Evolutionary conservation across 148 eudicot genomes (phyloP).

Genomic region (Drosera capensis): DNA sequence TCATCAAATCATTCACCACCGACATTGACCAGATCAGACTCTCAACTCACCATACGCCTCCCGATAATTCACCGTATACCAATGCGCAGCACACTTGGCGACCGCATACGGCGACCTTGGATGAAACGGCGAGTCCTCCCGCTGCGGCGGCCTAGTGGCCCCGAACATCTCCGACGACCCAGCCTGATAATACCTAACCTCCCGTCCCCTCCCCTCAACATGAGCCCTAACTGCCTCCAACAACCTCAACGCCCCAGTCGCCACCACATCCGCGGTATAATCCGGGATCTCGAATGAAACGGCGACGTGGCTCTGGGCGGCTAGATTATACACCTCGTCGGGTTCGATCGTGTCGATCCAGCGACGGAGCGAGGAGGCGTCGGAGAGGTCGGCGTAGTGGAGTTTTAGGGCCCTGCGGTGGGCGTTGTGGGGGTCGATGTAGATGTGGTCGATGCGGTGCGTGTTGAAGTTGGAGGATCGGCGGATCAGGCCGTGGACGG

Average conservation of each 20-base stretch:
- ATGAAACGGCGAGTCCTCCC: constrained; percentile 70
- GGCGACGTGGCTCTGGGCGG: constrained; percentile 93
- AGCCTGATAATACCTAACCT: constrained; percentile 67
- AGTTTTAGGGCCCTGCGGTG: constrained; percentile 74
- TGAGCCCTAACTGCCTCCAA: constrained; percentile 86
- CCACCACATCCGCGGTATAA: constrained; percentile 90
- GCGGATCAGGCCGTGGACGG: constrained; percentile 80
- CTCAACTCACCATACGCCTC: constrained; percentile 59
- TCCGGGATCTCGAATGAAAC: constrained; percentile 96
- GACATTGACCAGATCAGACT: too few species aligned
- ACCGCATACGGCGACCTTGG: constrained; percentile 90
- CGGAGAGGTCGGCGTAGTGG: constrained; percentile 91
- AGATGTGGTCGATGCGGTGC: constrained; percentile 88
- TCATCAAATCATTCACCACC: too few species aligned
- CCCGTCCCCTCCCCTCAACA: constrained; percentile 47
- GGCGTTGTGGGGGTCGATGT: constrained; percentile 87
- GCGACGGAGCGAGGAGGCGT: constrained; percentile 80
- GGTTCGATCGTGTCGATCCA: constrained; percentile 68
- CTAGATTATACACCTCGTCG: constrained; percentile 86
- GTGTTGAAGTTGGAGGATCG: constrained; percentile 93
- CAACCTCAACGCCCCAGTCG: constrained; percentile 68
- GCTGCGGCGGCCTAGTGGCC: constrained; percentile 77
- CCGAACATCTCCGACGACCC: constrained; percentile 98
- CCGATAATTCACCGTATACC: constrained; percentile 93
- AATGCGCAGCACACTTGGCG: constrained; percentile 80